Evolutionary conservation across 2,329 filamentous ascomycete genomes (phyloP).

Genomic region (Hymenoscyphus repandus): DNA sequence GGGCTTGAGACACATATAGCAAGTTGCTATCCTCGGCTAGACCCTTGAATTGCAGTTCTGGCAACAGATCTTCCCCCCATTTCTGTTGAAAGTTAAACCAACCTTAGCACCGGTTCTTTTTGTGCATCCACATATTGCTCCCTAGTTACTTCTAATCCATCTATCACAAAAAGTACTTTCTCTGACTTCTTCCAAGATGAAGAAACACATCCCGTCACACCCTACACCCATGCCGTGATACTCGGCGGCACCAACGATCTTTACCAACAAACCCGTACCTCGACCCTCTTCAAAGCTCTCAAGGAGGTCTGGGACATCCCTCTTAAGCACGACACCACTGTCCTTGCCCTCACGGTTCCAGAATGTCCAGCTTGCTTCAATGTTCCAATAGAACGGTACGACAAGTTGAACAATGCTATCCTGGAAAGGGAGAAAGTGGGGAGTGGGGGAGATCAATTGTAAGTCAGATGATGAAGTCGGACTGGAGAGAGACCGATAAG

Average conservation of each 20-base stretch:
- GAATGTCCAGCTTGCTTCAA: slow-evolving; percentile 36
- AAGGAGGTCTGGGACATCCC: slow-evolving; percentile 46
- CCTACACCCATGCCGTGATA: slow-evolving; percentile 54
- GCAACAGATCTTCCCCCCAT: no score
- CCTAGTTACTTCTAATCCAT: not conserved
- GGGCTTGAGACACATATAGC: no score
- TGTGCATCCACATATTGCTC: no score
- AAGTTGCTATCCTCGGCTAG: no score
- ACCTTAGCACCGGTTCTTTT: no score
- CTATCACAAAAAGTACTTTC: not conserved
- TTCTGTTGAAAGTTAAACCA: no score
- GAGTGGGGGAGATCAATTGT: slow-evolving; percentile 1
- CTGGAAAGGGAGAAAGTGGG: not conserved
- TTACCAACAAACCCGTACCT: slow-evolving; percentile 32
- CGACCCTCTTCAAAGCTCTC: slow-evolving; percentile 45
- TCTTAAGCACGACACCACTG: slow-evolving; percentile 44
- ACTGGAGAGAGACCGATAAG: slow-evolving; percentile 32
- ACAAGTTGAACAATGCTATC: slow-evolving; percentile 2
- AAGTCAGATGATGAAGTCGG: slow-evolving; percentile 33
- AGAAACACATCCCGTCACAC: slow-evolving; percentile 10
- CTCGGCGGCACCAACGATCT: slow-evolving; percentile 64
- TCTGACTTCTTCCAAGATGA: slow-evolving; percentile 10
- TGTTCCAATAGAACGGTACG: not conserved
- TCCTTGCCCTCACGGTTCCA: slow-evolving; percentile 60
- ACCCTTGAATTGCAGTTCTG: no score